A percentile compares a stretch with the other conserved stretches of the same genome.
These are phyloP conservation scores for Colletotrichum sp. DNA, from an alignment of 2,329 filamentous ascomycete genomes.

Conservation along the genomic window DNA sequence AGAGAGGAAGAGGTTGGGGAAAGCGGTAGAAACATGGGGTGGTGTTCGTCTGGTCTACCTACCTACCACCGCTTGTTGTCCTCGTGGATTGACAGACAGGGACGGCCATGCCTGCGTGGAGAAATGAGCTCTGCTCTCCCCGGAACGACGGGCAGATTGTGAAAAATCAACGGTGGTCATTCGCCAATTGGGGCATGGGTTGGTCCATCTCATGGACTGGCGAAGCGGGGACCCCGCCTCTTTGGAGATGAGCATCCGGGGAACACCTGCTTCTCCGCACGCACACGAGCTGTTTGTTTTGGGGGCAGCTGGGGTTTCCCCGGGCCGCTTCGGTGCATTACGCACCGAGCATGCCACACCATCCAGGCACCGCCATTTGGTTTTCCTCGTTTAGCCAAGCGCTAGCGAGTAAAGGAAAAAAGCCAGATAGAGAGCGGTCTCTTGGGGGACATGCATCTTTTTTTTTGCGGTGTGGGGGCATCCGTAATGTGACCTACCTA, in stretches of 20 bases:
- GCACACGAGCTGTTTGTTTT: neutral
- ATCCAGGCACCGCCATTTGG: neutral
- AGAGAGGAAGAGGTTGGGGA: neutral
- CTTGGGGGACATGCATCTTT: neutral
- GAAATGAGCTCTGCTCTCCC: neutral
- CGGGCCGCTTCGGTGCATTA: neutral
- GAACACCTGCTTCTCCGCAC: neutral
- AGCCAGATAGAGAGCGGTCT: neutral
- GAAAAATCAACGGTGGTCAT: neutral
- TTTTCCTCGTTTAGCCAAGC: neutral
- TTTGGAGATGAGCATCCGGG: neutral
- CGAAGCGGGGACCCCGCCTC: neutral
- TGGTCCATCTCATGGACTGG: neutral
- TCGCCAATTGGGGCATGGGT: neutral
- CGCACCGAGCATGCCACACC: neutral
- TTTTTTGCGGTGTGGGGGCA: neutral
- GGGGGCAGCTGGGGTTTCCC: neutral
- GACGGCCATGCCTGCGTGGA: conserved; percentile 2
- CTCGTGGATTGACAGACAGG: neutral
- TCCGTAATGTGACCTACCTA: neutral
- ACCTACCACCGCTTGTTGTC: neutral
- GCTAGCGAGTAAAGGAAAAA: neutral
- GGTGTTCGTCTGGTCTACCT: neutral
- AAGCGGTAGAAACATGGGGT: neutral
- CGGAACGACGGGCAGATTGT: neutral